Evolutionary conservation across 2,329 filamentous ascomycete species (phyloP).

Genomic region (Pseudogymnoascus sp.): DNA sequence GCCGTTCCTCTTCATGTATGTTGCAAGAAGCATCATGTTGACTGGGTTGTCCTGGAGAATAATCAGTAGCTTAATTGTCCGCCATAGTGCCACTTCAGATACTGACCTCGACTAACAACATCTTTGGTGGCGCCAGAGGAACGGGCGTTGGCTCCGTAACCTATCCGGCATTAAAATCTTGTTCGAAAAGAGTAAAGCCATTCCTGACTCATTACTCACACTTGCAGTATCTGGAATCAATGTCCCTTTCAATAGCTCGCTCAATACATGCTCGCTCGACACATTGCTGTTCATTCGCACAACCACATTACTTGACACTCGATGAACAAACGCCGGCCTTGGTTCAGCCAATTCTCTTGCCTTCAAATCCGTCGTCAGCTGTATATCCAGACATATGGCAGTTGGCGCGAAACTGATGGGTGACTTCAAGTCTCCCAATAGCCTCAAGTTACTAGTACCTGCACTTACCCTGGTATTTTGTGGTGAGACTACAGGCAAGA

Average conservation of each 20-base stretch:
- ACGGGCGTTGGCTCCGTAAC: not conserved
- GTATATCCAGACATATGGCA: not conserved
- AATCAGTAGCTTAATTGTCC: constrained; percentile 16
- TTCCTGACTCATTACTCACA: not conserved
- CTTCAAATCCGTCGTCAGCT: not conserved
- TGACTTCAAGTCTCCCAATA: constrained; percentile 3
- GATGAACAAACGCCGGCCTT: not conserved
- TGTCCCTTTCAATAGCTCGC: not conserved
- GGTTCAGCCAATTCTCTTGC: not conserved
- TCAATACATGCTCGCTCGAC: not conserved
- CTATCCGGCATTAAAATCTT: not conserved
- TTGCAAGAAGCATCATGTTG: constrained; percentile 30
- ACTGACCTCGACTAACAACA: constrained; percentile 21
- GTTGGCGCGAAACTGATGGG: constrained; percentile 19
- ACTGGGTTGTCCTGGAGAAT: constrained; percentile 33
- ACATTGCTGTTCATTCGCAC: not conserved
- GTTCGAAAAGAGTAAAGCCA: not conserved
- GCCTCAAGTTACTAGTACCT: constrained; percentile 13
- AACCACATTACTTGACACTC: not conserved
- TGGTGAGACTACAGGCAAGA: constrained; percentile 7
- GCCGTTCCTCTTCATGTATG: constrained; percentile 23
- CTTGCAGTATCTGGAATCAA: not conserved
- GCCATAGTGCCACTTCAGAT: constrained; percentile 6
- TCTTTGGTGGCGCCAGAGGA: constrained; percentile 12
- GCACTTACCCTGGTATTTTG: constrained; percentile 13